Conservation (phyloP, 2,329 filamentous ascomycete species). For the Leptographium lundbergii region DNA sequence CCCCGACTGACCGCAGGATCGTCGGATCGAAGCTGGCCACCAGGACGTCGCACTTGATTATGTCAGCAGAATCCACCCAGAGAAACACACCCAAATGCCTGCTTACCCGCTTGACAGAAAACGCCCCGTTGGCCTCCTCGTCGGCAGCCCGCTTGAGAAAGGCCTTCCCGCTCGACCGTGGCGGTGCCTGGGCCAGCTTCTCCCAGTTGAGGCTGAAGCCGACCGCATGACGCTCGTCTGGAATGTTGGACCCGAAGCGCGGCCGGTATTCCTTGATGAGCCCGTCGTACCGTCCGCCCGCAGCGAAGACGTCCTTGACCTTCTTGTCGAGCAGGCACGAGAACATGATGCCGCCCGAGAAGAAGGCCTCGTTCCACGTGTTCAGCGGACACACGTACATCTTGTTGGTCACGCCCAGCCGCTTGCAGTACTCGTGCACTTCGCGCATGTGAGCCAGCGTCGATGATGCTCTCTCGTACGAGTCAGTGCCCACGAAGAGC, state of each 20-base stretch:
- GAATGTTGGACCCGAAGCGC: conserved; percentile 43
- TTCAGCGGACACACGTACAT: conserved; percentile 76
- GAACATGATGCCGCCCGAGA: conserved; percentile 73
- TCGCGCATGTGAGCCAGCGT: conserved; percentile 71
- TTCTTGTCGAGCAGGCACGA: conserved; percentile 83
- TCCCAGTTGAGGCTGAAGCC: conserved; percentile 90
- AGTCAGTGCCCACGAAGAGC: conserved; percentile 49
- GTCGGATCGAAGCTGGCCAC: conserved; percentile 76
- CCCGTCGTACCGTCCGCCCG: conserved; percentile 84
- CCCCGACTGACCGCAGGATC: conserved; percentile 60
- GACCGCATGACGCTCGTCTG: conserved; percentile 65
- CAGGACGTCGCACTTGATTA: conserved; percentile 64
- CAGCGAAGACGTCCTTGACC: conserved; percentile 75
- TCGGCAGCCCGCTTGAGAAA: conserved; percentile 57
- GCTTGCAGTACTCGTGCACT: conserved; percentile 63
- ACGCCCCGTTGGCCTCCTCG: conserved; percentile 43
- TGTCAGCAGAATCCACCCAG: too few species aligned
- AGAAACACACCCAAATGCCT: conserved; percentile 16
- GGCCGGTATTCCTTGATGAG: conserved; percentile 76
- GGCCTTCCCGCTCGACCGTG: conserved; percentile 25
- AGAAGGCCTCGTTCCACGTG: conserved; percentile 87
- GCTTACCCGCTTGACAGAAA: conserved; percentile 50
- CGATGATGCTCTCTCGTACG: conserved; percentile 60
- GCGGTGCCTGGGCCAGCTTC: conserved; percentile 55
- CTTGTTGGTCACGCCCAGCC: conserved; percentile 62